phyloP scores from a whole-genome alignment of 192 early-diverging fungal species.

The Linnemannia hyalina region DNA sequence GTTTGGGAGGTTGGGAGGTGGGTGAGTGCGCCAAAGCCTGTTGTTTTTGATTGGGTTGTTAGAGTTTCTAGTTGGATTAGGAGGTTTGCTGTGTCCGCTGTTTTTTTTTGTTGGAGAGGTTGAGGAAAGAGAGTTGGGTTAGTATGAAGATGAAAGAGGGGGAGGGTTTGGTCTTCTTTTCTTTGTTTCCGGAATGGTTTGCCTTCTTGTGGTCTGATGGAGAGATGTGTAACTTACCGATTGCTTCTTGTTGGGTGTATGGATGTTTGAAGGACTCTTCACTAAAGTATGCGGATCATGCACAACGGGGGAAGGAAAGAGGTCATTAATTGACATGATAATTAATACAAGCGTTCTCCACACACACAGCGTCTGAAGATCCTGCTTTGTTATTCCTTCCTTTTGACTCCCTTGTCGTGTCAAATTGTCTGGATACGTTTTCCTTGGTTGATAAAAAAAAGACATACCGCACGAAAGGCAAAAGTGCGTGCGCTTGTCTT shows the following conservation, averaged over 20 bases:
- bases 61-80: constrained; percentile 46
- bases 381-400: too few relatives aligned
- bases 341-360: too few relatives aligned
- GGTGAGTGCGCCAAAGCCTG: constrained; percentile 40
- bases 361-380: too few relatives aligned
- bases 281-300: constrained; percentile 1
- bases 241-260: constrained; percentile 51
- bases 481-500: too few relatives aligned
- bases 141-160: too few relatives aligned
- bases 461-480: background rate
- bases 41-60: constrained; percentile 30
- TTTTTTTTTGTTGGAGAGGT: background rate
- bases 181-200: background rate
- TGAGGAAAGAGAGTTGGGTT: background rate
- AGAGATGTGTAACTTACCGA: constrained; percentile 7
- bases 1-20: constrained; percentile 38
- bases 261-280: constrained; percentile 58
- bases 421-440: too few relatives aligned
- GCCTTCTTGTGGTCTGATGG: background rate
- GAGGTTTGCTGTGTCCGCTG: constrained; percentile 44
- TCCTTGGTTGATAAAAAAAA: background rate
- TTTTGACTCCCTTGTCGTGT: too few relatives aligned
- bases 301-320: too few relatives aligned
- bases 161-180: too few relatives aligned
- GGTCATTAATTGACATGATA: too few relatives aligned